These are phyloP conservation scores for Harrya chromipes DNA, from an alignment of 768 basidiomycete species.

Conservation along the genomic window DNA sequence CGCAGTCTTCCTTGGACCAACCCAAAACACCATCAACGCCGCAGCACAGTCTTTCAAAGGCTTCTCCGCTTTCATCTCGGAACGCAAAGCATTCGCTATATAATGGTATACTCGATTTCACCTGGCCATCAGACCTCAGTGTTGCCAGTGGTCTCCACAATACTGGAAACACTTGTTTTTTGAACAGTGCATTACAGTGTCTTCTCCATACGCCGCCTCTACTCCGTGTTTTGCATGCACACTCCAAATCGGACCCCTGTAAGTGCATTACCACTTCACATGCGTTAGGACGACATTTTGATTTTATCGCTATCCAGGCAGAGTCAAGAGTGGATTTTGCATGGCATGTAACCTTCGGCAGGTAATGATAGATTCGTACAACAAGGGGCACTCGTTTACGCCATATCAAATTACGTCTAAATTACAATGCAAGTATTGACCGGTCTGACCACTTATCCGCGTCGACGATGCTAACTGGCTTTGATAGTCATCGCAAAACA, in stretches of 20 bases:
- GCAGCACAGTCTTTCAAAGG: slow-evolving; percentile 29
- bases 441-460: neutral
- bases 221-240: slow-evolving; percentile 53
- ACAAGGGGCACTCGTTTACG: slow-evolving; percentile 46
- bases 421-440: slow-evolving; percentile 56
- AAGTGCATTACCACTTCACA: slow-evolving; percentile 30
- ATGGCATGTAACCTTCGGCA: slow-evolving; percentile 70
- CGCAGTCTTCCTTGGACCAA: slow-evolving; percentile 17
- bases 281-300: neutral
- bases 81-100: slow-evolving; percentile 42
- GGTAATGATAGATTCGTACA: slow-evolving; percentile 55
- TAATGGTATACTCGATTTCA: slow-evolving; percentile 51
- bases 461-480: slow-evolving; percentile 5
- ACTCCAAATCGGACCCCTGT: slow-evolving; percentile 56
- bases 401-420: slow-evolving; percentile 65
- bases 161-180: slow-evolving; percentile 91
- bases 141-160: slow-evolving; percentile 73
- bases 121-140: slow-evolving; percentile 54
- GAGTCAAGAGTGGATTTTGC: slow-evolving; percentile 56
- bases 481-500: slow-evolving; percentile 82
- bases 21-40: slow-evolving; percentile 25
- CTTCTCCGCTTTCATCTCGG: slow-evolving; percentile 20
- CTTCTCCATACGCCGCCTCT: slow-evolving; percentile 91
- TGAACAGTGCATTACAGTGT: slow-evolving; percentile 93
- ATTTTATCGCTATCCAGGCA: slow-evolving; percentile 33